phyloP scores from a whole-genome alignment of 2,329 filamentous ascomycete species.

The Ilyonectria destructans region DNA sequence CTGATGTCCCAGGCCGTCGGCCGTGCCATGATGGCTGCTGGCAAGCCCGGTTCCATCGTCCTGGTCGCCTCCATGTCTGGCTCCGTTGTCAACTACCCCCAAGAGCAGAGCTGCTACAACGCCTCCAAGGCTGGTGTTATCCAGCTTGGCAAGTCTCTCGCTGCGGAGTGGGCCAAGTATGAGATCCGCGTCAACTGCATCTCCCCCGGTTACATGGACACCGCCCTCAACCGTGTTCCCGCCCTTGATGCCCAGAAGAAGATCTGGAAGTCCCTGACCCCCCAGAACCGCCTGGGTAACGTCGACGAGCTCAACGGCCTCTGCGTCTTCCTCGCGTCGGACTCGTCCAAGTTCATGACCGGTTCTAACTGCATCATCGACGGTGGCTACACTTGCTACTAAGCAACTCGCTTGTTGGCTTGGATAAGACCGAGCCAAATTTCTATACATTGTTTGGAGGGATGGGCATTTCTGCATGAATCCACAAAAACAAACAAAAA shows the following conservation, averaged over 20 bases:
- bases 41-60: constrained; percentile 81
- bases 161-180: constrained; percentile 88
- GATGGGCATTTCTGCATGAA: constrained; percentile 7
- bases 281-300: constrained; percentile 80
- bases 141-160: constrained; percentile 85
- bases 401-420: constrained; percentile 45
- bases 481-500: not conserved
- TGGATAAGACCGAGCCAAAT: constrained; percentile 8
- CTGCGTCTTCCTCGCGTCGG: constrained; percentile 82
- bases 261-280: constrained; percentile 83
- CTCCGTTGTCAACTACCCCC: constrained; percentile 88
- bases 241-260: constrained; percentile 86
- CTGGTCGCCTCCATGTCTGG: constrained; percentile 88
- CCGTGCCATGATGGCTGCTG: constrained; percentile 80
- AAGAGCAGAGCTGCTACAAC: constrained; percentile 89
- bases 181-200: constrained; percentile 88
- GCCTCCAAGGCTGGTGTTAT: constrained; percentile 87
- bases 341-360: constrained; percentile 84
- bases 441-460: constrained; percentile 16
- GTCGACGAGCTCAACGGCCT: constrained; percentile 86
- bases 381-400: constrained; percentile 78
- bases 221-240: constrained; percentile 83
- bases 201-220: constrained; percentile 91
- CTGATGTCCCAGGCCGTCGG: constrained; percentile 82
- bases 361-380: constrained; percentile 82